A percentile compares a stretch with the other conserved stretches of the same genome.
Conservation (phyloP, 2,329 filamentous ascomycete species). For the Parastagonospora nodorum region DNA sequence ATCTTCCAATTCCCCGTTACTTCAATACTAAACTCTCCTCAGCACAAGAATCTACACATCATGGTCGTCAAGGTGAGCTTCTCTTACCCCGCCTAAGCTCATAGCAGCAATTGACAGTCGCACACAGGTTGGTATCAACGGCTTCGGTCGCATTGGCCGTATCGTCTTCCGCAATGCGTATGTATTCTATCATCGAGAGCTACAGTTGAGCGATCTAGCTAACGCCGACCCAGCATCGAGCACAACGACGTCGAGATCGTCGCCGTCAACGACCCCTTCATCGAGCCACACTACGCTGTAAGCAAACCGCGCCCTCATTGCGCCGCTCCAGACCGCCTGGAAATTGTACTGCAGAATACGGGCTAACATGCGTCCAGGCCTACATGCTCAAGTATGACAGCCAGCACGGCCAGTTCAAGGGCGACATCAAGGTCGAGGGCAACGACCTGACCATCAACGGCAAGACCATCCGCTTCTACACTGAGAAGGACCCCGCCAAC, state of each 20-base stretch:
- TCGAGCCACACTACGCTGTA: slow-evolving; percentile 96
- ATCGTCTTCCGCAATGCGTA: slow-evolving; percentile 98
- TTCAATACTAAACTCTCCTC: slow-evolving; percentile 17
- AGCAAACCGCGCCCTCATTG: slow-evolving; percentile 51
- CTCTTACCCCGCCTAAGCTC: slow-evolving; percentile 22
- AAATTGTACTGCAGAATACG: background rate
- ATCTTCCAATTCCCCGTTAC: slow-evolving; percentile 5
- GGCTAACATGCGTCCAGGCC: slow-evolving; percentile 63
- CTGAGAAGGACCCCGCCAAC: slow-evolving; percentile 82
- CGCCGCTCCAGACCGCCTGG: background rate
- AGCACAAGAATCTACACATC: slow-evolving; percentile 35
- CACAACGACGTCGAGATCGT: slow-evolving; percentile 88
- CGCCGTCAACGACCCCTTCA: slow-evolving; percentile 99
- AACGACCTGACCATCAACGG: slow-evolving; percentile 84
- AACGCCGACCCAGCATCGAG: slow-evolving; percentile 65
- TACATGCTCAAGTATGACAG: slow-evolving; percentile 99
- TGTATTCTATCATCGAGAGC: slow-evolving; percentile 43
- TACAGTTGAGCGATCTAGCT: slow-evolving; percentile 13
- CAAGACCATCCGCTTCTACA: slow-evolving; percentile 95
- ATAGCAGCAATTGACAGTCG: slow-evolving; percentile 30
- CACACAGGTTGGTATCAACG: slow-evolving; percentile 90
- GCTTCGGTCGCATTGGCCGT: slow-evolving; percentile 98
- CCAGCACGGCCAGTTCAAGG: slow-evolving; percentile 96
- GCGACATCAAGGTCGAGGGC: slow-evolving; percentile 75
- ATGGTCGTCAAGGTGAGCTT: slow-evolving; percentile 55